These are phyloP conservation scores for Jaltomata sinuosa DNA, from an alignment of 257 asterid species.

Conservation along the genomic window DNA sequence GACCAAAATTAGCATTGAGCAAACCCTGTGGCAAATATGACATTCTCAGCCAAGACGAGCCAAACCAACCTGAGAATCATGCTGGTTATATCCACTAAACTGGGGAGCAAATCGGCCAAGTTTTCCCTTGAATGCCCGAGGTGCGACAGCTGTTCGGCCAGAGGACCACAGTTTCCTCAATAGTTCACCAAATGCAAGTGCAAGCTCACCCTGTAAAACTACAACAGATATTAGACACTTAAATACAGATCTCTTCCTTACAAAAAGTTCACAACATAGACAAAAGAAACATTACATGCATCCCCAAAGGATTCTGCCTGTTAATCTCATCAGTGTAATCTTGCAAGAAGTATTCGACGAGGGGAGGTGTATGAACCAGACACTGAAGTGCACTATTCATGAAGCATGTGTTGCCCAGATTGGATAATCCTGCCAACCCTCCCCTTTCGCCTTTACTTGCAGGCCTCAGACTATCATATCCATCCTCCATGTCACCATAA, in stretches of 20 bases:
- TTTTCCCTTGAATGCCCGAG: conserved; percentile 83
- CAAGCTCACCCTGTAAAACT: conserved; percentile 91
- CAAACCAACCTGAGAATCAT: conserved; percentile 81
- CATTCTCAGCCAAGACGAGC: neutral
- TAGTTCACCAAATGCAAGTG: conserved; percentile 84
- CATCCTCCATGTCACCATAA: conserved; percentile 54
- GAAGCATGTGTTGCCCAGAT: conserved; percentile 97
- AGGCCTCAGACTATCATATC: conserved; percentile 31
- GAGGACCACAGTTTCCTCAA: conserved; percentile 94
- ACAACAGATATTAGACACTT: conserved; percentile 17
- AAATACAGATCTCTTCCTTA: neutral
- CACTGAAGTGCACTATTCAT: conserved; percentile 97
- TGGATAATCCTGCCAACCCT: conserved; percentile 91
- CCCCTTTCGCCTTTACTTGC: conserved; percentile 52
- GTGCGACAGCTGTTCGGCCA: conserved; percentile 78
- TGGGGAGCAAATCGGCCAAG: conserved; percentile 99
- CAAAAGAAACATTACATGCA: conserved; percentile 57
- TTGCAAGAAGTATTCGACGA: conserved; percentile 73
- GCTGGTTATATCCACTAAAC: conserved; percentile 97
- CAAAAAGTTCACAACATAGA: conserved; percentile 9
- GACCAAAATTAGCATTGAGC: neutral
- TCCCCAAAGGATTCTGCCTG: conserved; percentile 77
- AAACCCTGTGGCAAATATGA: neutral
- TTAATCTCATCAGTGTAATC: conserved; percentile 83
- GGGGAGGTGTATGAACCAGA: conserved; percentile 90